Base-by-base conservation (phyloP, 441 rosid species). In the Adansonia rubrostipa region DNA sequence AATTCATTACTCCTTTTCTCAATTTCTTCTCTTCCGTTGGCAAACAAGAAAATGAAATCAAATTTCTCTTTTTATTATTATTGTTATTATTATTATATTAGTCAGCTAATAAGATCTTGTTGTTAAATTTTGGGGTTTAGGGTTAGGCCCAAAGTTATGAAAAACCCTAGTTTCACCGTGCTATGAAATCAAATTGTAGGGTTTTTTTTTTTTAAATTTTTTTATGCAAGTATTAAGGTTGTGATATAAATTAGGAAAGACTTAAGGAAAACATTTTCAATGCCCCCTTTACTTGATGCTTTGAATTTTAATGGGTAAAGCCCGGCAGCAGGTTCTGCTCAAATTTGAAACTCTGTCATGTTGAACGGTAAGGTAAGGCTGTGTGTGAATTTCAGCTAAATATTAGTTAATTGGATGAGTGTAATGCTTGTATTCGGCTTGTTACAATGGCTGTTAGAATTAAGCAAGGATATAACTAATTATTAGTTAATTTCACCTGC, bases 261-360 rank as follows among this genome's bases (percentile, higher is more conserved):
- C 11, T 67, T 2, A 68, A 11, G 14, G 28, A 19, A 45, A 44
- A 19, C 36, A 17, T 9, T 67, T 19, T 44, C 51, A 4, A 19
- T 10, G 15, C 33, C 51, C 40, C 11, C n/a, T 22, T 36, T 65
- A 36, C 13, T 65, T 40, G 22, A 65, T 50, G 28, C 57, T 70
- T 24, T 50, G 44, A 24, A 22, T 33, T 14, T 70, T 70, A 50
- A 13, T 50, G 3, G 7, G 74, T 70, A 15, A 50, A 70, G 11
- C 44, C 74, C 44, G 1, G 10, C 42, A 13, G 60, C 44, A 70
- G 74, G 60, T 70, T 50, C 45, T 70, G 74, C 74, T 70, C 56
- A 8, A 50, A 70, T 5, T 19, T 48, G 17, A 14, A 69, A 48
- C 57, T 47, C 68, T 68, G 40, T 40, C 11, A 33, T 11, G 40